Evolutionary conservation across 495 filamentous ascomycete genomes (phyloP), one percentile per base, ranked within the genome.

Genomic region (Clohesyomyces aquaticus): DNA sequence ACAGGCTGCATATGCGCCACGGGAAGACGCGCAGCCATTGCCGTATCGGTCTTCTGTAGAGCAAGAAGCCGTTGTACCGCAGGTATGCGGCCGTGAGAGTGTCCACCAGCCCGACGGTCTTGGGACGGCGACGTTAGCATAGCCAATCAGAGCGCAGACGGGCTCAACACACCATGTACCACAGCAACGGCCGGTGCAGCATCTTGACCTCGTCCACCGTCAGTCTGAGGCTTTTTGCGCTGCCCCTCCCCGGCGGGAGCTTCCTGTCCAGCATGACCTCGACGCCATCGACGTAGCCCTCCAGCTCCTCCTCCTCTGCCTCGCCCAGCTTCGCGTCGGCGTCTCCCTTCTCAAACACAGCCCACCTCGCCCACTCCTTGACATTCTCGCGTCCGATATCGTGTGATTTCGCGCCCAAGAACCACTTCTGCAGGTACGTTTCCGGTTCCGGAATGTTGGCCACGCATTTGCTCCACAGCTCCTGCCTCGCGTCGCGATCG

Each of bases 311-410:
- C 8, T 83, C 75, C 26, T 84, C 74, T 26, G 55, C 38, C 21
- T 66, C 56, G 11, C 19, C 52, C 35, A 27, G 11, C 28, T 42
- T 16, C 43, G 4, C 22, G 21, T 69, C 73, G 1, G 56, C 61
- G 1, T 74, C 66, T 3, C 72, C 73, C 28, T 69, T 72, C 26
- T 74, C 74, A 50, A 76, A 81, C 69, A 89, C 85, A 3, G 83
- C 85, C 87, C 86, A 89, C 26, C 80, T 71, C 45, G 85, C 70
- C 65, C 87, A 89, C 45, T 87, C 84, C 60, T 82, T 82, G 50
- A 89, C 72, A 66, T 90, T 88, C 38, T 88, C 87, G 23, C 80
- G 74, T 53, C 80, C 79, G 53, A 91, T 84, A n/a, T 87, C 81
- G 3, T 74, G 71, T n/a, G 73, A 38, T 32, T 79, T 74, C n/a